Base-by-base conservation (phyloP, 306 rosid species). In the Spatholobus suberectus region DNA sequence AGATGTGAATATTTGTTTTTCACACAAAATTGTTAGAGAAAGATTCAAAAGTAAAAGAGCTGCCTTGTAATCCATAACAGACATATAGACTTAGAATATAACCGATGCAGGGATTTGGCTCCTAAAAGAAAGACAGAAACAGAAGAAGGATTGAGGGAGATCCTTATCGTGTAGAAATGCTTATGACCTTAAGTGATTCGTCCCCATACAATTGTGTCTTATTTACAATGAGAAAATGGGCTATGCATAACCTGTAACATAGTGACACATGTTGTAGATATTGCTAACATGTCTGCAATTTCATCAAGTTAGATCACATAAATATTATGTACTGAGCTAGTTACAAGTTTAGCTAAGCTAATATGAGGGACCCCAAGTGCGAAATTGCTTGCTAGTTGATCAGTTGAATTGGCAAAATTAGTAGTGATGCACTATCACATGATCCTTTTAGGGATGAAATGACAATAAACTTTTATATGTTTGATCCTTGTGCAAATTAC, bases 1-100 rank as follows among this genome's bases (percentile, higher is more conserved):
- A 75, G 26, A 80, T 61, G 5, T 47, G 41, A 67, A 62, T n/a
- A 34, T 78, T 71, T 61, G 27, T 46, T 72, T 40, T 75, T 78
- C 61, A 15, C 61, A 15, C 20, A 4, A 43, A 59, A 59, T 47
- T 59, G 44, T 38, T 77, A 32, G 61, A 76, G 37, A 54, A 44
- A 49, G 80, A 37, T 58, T 21, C 52, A 17, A 5, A 82, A 38
- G 76, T 27, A 37, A 46, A 23, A 18, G 27, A 71, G 10, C 17
- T 57, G 38, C n/a, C 49, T 34, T 35, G 58, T 40, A 26, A 67
- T 71, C 14, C 17, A 4, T 24, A 46, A 15, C 26, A 69, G 40
- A 75, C 70, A 23, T 62, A 23, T 78, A 35, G 35, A 27, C 41
- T 38, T 4, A 20, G 62, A 17, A 69, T 47, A 20, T 26, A 55